Evolutionary conservation across 306 rosid genomes (phyloP), one percentile per base, ranked within the genome.

Genomic region (Neltuma alba): DNA sequence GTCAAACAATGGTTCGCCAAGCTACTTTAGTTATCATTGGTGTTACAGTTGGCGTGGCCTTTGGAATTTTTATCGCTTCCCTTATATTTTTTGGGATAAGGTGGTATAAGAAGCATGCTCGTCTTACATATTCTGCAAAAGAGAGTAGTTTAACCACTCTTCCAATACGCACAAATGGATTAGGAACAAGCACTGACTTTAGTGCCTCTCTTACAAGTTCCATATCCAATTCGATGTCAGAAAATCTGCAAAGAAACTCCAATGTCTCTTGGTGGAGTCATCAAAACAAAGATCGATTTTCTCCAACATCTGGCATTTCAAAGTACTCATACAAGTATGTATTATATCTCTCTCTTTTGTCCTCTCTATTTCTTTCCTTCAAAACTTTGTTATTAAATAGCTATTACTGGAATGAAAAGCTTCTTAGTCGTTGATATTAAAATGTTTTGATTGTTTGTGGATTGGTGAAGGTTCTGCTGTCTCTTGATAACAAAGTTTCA

Each of bases 281-380:
- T 82, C 87, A 84, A 64, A 90, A 80, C 58, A 93, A 86, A 76
- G 96, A 93, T 70, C 83, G 60, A 23, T 72, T 93, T 85, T 83
- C 92, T 84, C 89, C 93, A 37, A 74, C 85, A 14, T 85, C 99
- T 60, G 98, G 98, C 83, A 76, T 90, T 78, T 88, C 67, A 14
- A 92, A 85, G 87, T 93, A 95, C 88, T 87, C 94, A 8, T 91
- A 95, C 87, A 93, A 87, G 99, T 95, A 91, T 75, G 93, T 81
- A n/a, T 54, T 54, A 20, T 54, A 37, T 23, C 31, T 60, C 70
- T 79, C 58, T 50, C 16, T 58, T 16, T n/a, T 52, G 28, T 7
- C 38, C 55, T 54, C 21, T 40, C 76, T 31, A 6, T 30, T 45
- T 33, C 36, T 81, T 48, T 48, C 78, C 34, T 38, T 68, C 52